A percentile compares a stretch with the other conserved stretches of the same genome.
Evolutionary conservation across 129 eudicot species (phyloP).

Genomic region (Calendula officinalis): DNA sequence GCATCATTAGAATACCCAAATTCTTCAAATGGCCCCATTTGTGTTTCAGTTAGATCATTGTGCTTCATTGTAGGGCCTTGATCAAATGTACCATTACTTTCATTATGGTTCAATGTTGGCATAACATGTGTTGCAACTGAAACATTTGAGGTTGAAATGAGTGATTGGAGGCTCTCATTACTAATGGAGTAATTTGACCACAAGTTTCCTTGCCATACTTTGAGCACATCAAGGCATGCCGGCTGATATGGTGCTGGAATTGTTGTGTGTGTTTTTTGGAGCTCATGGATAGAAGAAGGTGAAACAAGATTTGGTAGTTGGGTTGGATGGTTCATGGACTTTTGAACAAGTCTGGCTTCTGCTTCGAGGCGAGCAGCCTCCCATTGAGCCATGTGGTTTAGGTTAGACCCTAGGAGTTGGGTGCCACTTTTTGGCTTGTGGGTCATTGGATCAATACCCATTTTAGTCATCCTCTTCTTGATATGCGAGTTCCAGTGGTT

Average conservation of each 20-base stretch:
- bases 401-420: conserved; percentile 35
- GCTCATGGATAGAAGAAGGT: not conserved
- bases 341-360: conserved; percentile 55
- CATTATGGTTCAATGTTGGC: not conserved
- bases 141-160: conserved; percentile 5
- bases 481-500: conserved; percentile 40
- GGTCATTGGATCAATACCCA: conserved; percentile 68
- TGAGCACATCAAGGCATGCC: conserved; percentile 48
- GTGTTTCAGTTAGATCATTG: not conserved
- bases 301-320: conserved; percentile 3
- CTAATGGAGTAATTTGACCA: conserved; percentile 4
- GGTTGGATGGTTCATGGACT: conserved; percentile 21
- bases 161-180: conserved; percentile 29
- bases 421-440: conserved; percentile 51
- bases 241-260: conserved; percentile 15
- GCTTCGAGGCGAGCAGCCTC: conserved; percentile 70
- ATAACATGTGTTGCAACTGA: not conserved
- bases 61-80: not conserved
- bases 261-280: conserved; percentile 1
- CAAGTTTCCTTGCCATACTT: conserved; percentile 48
- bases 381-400: conserved; percentile 79
- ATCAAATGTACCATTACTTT: conserved; percentile 4
- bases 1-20: not conserved
- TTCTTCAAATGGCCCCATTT: conserved; percentile 11
- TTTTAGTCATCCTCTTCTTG: conserved; percentile 54